phyloP scores from a whole-genome alignment of 192 early-diverging fungal species.

The Backusella sp. region DNA sequence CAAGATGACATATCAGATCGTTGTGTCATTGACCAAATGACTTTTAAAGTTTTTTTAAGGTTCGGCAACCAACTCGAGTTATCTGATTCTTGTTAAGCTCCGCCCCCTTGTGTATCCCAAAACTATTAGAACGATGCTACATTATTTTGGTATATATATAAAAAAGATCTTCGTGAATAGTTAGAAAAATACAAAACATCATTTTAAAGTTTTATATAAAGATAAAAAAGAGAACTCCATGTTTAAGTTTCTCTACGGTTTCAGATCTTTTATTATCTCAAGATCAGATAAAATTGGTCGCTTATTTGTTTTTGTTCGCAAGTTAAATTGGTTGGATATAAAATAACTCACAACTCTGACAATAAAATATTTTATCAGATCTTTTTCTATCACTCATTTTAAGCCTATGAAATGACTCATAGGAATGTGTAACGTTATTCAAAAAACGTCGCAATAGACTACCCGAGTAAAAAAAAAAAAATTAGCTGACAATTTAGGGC shows the following conservation, averaged over 20 bases:
- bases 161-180: not conserved
- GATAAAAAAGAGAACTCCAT: not conserved
- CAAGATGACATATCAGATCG: constrained; percentile 1
- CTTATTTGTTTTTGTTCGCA: not conserved
- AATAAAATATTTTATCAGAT: constrained; percentile 8
- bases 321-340: constrained; percentile 6
- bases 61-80: not conserved
- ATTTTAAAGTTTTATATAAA: not conserved
- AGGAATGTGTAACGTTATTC: constrained; percentile 5
- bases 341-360: constrained; percentile 1
- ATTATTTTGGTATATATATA: not conserved
- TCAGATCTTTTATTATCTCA: not conserved
- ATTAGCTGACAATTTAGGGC: not conserved
- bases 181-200: not conserved
- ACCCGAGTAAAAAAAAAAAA: not conserved
- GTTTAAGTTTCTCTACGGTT: constrained; percentile 7
- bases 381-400: not conserved
- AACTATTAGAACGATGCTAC: not conserved
- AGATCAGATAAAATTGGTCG: not conserved
- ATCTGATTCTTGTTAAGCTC: constrained; percentile 4
- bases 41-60: constrained; percentile 7
- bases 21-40: constrained; percentile 1
- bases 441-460: not conserved
- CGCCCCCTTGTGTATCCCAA: not conserved
- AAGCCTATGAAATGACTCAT: constrained; percentile 2